Conservation (phyloP, 2,329 filamentous ascomycete species). For the Magnaporthiopsis incrustans region DNA sequence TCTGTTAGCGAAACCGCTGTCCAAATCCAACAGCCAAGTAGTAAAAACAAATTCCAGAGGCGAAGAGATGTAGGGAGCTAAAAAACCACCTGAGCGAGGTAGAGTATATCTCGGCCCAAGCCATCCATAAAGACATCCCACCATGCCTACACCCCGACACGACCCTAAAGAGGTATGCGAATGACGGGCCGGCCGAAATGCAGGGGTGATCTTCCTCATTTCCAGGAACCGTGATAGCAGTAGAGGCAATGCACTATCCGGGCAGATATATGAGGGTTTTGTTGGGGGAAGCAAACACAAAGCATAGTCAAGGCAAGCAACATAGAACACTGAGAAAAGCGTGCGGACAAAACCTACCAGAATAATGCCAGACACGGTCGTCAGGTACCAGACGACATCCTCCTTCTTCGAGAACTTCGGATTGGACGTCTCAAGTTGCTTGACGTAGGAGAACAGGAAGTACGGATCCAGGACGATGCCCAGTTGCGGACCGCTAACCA, state of each 20-base stretch:
- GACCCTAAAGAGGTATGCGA: slow-evolving; percentile 55
- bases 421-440: slow-evolving; percentile 63
- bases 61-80: slow-evolving; percentile 52
- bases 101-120: slow-evolving; percentile 48
- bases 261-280: slow-evolving; percentile 62
- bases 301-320: slow-evolving; percentile 31
- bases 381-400: slow-evolving; percentile 72
- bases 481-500: slow-evolving; percentile 31
- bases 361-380: slow-evolving; percentile 64
- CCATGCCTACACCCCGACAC: slow-evolving; percentile 62
- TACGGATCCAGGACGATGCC: slow-evolving; percentile 65
- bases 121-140: slow-evolving; percentile 68
- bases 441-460: slow-evolving; percentile 71
- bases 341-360: slow-evolving; percentile 56
- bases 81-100: slow-evolving; percentile 51
- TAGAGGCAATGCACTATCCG: slow-evolving; percentile 56
- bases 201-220: slow-evolving; percentile 73
- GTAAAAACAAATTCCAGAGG: background rate
- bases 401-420: slow-evolving; percentile 66
- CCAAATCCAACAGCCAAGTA: background rate
- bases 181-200: slow-evolving; percentile 53
- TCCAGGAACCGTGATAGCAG: slow-evolving; percentile 80
- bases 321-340: slow-evolving; percentile 10
- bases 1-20: slow-evolving; percentile 5
- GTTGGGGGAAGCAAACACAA: slow-evolving; percentile 21